These are phyloP conservation scores for Metschnikowia noctiluminum DNA, from an alignment of 805 yeast genomes.

Conservation along the genomic window DNA sequence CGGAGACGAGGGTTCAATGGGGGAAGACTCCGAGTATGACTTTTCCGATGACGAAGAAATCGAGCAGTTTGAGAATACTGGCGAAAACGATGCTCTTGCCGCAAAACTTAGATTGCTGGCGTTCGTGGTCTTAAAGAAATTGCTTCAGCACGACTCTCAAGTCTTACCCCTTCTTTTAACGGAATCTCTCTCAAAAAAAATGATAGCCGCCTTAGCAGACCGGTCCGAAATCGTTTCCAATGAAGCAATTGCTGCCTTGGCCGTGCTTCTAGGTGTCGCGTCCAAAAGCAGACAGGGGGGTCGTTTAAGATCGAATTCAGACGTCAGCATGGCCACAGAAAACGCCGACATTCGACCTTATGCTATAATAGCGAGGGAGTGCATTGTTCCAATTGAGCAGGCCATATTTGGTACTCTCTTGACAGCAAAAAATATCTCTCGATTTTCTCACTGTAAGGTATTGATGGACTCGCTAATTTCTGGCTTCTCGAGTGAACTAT, in stretches of 20 bases:
- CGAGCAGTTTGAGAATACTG: slow-evolving; percentile 36
- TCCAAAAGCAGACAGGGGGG: background rate
- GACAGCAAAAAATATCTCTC: slow-evolving; percentile 17
- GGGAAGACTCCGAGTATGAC: slow-evolving; percentile 21
- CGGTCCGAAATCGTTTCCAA: slow-evolving; percentile 48
- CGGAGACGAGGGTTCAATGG: slow-evolving; percentile 31
- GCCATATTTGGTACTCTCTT: slow-evolving; percentile 27
- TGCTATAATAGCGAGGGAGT: background rate
- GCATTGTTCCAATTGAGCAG: slow-evolving; percentile 19
- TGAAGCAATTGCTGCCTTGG: slow-evolving; percentile 46
- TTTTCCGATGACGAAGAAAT: slow-evolving; percentile 39
- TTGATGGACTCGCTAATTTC: slow-evolving; percentile 28
- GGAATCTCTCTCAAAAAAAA: slow-evolving; percentile 22
- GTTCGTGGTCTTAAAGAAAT: slow-evolving; percentile 37
- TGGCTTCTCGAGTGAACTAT: slow-evolving; percentile 16
- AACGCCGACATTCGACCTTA: slow-evolving; percentile 1
- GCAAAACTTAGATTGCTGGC: slow-evolving; percentile 64
- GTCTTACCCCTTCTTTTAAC: slow-evolving; percentile 33
- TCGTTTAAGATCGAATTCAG: slow-evolving; percentile 25
- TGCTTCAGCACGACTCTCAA: slow-evolving; percentile 37
- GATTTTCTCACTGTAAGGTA: slow-evolving; percentile 24
- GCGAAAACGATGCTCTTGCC: slow-evolving; percentile 42
- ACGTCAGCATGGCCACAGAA: slow-evolving; percentile 36
- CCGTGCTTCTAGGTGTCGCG: slow-evolving; percentile 34
- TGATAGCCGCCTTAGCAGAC: slow-evolving; percentile 40